Conservation (phyloP, 2,329 filamentous ascomycete species). For the Talaromyces sp. region DNA sequence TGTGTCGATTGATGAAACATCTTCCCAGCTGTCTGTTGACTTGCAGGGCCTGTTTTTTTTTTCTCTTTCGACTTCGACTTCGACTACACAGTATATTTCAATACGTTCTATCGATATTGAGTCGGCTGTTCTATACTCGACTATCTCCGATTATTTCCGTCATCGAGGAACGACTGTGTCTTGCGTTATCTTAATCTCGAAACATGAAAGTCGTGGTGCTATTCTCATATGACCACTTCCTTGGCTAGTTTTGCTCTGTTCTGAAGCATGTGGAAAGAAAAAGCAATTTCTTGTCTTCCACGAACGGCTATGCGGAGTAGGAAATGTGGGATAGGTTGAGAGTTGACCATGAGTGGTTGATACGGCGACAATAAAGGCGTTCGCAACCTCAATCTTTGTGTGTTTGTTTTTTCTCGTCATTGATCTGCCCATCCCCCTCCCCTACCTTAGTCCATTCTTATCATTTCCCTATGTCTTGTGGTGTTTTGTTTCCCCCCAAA, state of each 20-base stretch:
- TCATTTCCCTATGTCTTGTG: not conserved
- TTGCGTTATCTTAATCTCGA: slow-evolving; percentile 6
- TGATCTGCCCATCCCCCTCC: not conserved
- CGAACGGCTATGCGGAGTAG: slow-evolving; percentile 13
- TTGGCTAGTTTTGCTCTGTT: slow-evolving; percentile 15
- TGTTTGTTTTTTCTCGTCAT: not conserved
- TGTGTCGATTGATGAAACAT: not conserved
- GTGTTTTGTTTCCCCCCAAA: not conserved
- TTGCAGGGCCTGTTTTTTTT: not conserved
- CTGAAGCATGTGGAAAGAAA: slow-evolving; percentile 12
- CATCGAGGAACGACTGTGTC: slow-evolving; percentile 2
- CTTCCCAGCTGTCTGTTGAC: not conserved
- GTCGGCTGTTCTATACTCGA: not conserved
- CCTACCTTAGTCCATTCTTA: not conserved
- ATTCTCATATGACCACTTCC: slow-evolving; percentile 10
- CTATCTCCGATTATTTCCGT: slow-evolving; percentile 1
- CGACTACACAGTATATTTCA: not conserved
- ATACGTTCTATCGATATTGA: not conserved
- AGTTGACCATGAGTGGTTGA: slow-evolving; percentile 9
- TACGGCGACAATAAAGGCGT: not conserved
- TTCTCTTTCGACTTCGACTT: not conserved
- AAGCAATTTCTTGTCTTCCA: slow-evolving; percentile 1
- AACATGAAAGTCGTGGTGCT: slow-evolving; percentile 14
- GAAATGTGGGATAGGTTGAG: slow-evolving; percentile 12
- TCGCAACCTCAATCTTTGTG: not conserved